phyloP scores from a whole-genome alignment of 2,329 filamentous ascomycete genomes.

The Penicillium expansum region DNA sequence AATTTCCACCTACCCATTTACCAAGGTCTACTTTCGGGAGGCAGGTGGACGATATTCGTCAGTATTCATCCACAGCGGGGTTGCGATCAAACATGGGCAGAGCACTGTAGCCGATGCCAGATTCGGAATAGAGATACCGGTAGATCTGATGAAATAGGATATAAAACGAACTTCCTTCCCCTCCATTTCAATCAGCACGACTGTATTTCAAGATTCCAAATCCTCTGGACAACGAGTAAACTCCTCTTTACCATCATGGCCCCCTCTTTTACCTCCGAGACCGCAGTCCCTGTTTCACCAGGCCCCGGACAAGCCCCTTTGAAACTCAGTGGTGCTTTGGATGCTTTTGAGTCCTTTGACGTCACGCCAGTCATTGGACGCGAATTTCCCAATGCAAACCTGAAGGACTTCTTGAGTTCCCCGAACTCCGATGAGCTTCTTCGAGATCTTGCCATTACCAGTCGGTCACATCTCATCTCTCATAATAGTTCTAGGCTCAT shows the following conservation, averaged over 20 bases:
- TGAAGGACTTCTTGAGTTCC: conserved; percentile 49
- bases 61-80: no score
- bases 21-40: no score
- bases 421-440: conserved; percentile 37
- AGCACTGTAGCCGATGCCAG: no score
- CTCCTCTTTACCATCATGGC: conserved; percentile 15
- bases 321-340: conserved; percentile 40
- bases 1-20: no score
- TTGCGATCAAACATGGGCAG: no score
- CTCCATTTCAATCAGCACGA: no score
- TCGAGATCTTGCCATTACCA: conserved; percentile 35
- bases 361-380: conserved; percentile 52
- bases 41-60: no score
- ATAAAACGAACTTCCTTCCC: no score
- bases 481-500: not conserved
- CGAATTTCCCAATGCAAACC: conserved; percentile 46
- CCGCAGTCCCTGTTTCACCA: conserved; percentile 6
- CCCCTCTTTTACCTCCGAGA: conserved; percentile 17
- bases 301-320: conserved; percentile 30
- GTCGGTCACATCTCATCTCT: conserved; percentile 14
- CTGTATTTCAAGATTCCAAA: not conserved
- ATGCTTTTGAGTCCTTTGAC: conserved; percentile 48
- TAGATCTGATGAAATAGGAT: no score
- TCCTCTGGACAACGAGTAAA: not conserved
- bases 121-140: no score